These are phyloP conservation scores for Apophysomyces elegans DNA, from an alignment of 371 early-diverging fungal species.

Conservation along the genomic window DNA sequence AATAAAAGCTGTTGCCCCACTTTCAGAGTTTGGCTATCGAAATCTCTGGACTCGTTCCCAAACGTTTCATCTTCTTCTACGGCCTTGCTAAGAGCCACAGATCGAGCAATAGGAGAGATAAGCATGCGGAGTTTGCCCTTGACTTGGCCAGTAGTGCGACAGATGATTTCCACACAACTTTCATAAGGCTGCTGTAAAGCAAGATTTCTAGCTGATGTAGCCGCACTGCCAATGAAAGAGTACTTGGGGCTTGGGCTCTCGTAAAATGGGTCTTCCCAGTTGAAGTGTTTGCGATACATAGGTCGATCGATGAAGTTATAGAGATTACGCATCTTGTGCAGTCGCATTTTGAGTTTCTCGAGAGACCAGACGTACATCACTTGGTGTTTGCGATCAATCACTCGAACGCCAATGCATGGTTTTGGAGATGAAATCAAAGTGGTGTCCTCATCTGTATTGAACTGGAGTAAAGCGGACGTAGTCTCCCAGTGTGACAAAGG, in stretches of 20 bases:
- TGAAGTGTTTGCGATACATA: slow-evolving; percentile 73
- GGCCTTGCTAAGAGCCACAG: slow-evolving; percentile 20
- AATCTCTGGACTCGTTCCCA: not conserved
- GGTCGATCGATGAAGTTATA: slow-evolving; percentile 78
- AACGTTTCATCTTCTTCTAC: not conserved
- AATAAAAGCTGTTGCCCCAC: slow-evolving; percentile 68
- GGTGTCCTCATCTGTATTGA: slow-evolving; percentile 61
- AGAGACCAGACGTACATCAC: slow-evolving; percentile 80
- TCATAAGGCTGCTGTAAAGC: slow-evolving; percentile 55
- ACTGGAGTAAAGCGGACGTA: slow-evolving; percentile 57
- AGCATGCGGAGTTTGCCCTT: slow-evolving; percentile 54
- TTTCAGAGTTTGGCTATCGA: slow-evolving; percentile 22
- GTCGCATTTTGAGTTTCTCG: slow-evolving; percentile 63
- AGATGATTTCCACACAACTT: slow-evolving; percentile 56
- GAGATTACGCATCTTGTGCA: slow-evolving; percentile 80
- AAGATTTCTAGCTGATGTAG: slow-evolving; percentile 54
- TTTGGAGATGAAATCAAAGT: slow-evolving; percentile 51
- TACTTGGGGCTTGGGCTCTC: slow-evolving; percentile 68
- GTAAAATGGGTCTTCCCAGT: slow-evolving; percentile 80
- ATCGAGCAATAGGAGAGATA: slow-evolving; percentile 53
- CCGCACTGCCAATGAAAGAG: slow-evolving; percentile 68
- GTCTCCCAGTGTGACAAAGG: slow-evolving; percentile 68
- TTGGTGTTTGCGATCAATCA: slow-evolving; percentile 73
- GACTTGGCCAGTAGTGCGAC: slow-evolving; percentile 58
- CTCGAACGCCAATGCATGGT: slow-evolving; percentile 72